phyloP scores from a whole-genome alignment of 192 early-diverging fungal species.

The Chytriomyces sp. region DNA sequence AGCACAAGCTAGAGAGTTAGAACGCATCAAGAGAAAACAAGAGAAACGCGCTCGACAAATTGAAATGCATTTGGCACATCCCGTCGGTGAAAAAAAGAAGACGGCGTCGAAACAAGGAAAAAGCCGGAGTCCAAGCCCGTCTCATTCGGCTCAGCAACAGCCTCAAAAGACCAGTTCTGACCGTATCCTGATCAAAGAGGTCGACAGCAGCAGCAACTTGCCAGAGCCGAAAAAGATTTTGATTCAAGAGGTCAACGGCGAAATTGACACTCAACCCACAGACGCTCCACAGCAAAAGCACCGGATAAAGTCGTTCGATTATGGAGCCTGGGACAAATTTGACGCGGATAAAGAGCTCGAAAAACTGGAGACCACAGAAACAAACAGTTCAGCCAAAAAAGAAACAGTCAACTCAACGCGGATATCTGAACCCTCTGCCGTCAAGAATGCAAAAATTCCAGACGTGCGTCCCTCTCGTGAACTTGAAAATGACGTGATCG shows the following conservation, averaged over 20 bases:
- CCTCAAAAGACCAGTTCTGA: neutral
- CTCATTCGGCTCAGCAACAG: neutral
- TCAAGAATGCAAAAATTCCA: neutral
- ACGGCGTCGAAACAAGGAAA: neutral
- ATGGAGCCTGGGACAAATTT: slow-evolving; percentile 44
- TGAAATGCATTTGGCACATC: slow-evolving; percentile 26
- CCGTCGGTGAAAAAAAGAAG: slow-evolving; percentile 4
- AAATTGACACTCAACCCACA: neutral
- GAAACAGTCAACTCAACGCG: slow-evolving; percentile 12
- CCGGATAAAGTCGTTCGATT: slow-evolving; percentile 41
- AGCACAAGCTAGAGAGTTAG: neutral
- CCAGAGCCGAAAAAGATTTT: neutral
- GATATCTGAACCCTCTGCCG: slow-evolving; percentile 10
- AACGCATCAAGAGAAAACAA: slow-evolving; percentile 25
- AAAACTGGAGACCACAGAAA: slow-evolving; percentile 22
- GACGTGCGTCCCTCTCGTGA: neutral
- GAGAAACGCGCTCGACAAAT: slow-evolving; percentile 17
- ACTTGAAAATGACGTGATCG: slow-evolving; percentile 14
- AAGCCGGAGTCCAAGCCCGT: slow-evolving; percentile 1
- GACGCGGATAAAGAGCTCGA: slow-evolving; percentile 34
- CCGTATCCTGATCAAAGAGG: neutral
- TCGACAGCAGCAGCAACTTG: neutral
- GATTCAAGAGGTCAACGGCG: neutral
- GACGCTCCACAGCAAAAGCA: neutral
- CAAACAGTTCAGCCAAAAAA: neutral